Conservation (phyloP, 1,284 basidiomycete species). For the Takashimella tepidaria region DNA sequence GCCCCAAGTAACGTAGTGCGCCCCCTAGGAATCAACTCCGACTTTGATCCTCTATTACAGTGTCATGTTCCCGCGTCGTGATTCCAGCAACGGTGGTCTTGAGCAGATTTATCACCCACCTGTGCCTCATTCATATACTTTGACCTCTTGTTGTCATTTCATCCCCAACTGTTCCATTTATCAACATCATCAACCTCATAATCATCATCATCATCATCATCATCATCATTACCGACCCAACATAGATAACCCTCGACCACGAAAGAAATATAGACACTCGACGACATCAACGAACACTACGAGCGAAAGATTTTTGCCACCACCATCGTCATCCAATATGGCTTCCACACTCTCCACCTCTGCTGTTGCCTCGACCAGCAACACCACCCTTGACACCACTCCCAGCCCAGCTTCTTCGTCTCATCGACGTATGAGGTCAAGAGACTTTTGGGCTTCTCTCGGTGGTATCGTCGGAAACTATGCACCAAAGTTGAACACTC, state of each 20-base stretch:
- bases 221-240: neutral
- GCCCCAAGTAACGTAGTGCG: too few relatives aligned
- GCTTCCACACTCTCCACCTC: neutral
- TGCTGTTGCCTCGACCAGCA: neutral
- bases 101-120: neutral
- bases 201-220: neutral
- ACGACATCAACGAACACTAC: neutral
- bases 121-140: neutral
- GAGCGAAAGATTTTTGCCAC: too few relatives aligned
- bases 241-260: neutral
- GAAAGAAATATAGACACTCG: neutral
- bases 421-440: constrained; percentile 8
- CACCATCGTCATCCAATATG: neutral
- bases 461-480: constrained; percentile 6
- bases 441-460: constrained; percentile 14
- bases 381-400: neutral
- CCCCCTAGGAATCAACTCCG: too few relatives aligned
- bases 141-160: too few relatives aligned
- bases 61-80: neutral
- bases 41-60: neutral
- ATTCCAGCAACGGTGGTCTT: neutral
- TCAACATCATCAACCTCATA: neutral
- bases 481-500: neutral
- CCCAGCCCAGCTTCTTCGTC: neutral
- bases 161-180: neutral